Evolutionary conservation across 169 alveolate species (phyloP).

Genomic region (Besnoitia besnoiti): DNA sequence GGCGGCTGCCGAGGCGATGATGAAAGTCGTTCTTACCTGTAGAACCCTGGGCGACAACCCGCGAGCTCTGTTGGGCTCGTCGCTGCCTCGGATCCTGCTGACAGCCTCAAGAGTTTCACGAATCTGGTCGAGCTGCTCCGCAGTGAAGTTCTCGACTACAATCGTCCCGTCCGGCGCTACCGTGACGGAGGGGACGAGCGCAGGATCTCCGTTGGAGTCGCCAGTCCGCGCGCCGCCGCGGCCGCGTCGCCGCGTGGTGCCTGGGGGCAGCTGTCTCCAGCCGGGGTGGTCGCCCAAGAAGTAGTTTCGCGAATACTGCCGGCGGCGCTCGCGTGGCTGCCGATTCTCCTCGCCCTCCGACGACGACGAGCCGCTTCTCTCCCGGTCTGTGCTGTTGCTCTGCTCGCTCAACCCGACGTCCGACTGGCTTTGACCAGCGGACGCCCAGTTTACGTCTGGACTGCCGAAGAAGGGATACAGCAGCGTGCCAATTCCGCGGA

Average conservation of each 20-base stretch:
- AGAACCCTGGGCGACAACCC: conserved; percentile 11
- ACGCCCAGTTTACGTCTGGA: background rate
- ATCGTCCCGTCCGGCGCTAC: conserved; percentile 6
- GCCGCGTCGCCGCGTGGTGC: too few species aligned
- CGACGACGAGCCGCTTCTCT: too few species aligned
- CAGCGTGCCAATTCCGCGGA: background rate
- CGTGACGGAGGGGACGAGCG: background rate
- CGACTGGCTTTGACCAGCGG: background rate
- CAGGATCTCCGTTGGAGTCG: background rate
- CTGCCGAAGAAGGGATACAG: background rate
- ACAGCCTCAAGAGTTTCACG: background rate
- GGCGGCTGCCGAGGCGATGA: too few species aligned
- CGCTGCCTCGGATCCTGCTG: background rate
- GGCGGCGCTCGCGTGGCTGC: too few species aligned
- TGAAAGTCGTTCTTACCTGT: background rate
- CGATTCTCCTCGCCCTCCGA: too few species aligned
- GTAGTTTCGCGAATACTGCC: too few species aligned
- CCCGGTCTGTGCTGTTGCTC: too few species aligned
- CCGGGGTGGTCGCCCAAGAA: background rate
- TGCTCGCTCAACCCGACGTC: too few species aligned
- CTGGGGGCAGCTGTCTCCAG: background rate
- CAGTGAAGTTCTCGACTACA: conserved; percentile 9
- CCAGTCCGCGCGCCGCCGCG: background rate
- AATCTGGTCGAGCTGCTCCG: background rate
- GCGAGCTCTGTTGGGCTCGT: background rate